A percentile compares a stretch with the other conserved stretches of the same genome.
phyloP scores from a whole-genome alignment of 2,329 filamentous ascomycete genomes.

The Beauveria rudraprayagi region DNA sequence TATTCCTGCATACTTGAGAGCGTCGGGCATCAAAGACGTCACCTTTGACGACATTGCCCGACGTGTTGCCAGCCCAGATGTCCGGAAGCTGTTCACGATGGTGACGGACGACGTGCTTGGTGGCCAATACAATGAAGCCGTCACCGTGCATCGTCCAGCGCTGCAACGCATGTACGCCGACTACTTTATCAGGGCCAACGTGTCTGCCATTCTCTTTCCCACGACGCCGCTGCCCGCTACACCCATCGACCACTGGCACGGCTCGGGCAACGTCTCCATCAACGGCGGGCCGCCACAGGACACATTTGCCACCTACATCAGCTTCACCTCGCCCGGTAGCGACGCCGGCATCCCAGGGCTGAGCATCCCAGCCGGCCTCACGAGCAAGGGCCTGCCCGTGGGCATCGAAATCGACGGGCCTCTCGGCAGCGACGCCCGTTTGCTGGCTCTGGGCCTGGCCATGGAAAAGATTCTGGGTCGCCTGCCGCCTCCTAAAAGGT shows the following conservation, averaged over 20 bases:
- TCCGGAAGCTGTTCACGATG: conserved; percentile 2
- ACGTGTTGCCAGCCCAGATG: conserved; percentile 13
- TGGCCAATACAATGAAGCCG: conserved; percentile 7
- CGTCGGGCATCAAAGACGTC: conserved; percentile 3
- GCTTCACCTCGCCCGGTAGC: conserved; percentile 13
- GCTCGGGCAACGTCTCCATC: conserved; percentile 14
- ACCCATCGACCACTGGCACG: conserved; percentile 11
- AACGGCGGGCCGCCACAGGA: conserved; percentile 13
- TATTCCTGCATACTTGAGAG: conserved; percentile 12
- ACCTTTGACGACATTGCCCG: conserved; percentile 5
- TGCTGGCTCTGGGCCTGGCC: conserved; percentile 13
- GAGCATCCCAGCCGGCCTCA: conserved; percentile 13
- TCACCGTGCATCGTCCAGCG: conserved; percentile 13
- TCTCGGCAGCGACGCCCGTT: conserved; percentile 11
- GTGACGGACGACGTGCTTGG: conserved; percentile 7
- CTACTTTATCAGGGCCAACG: conserved; percentile 9
- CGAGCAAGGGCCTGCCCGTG: conserved; percentile 9
- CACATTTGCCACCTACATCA: conserved; percentile 11
- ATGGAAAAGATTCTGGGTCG: conserved; percentile 13
- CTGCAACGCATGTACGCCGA: conserved; percentile 13
- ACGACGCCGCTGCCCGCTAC: conserved; percentile 15
- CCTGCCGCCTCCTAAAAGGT: conserved; percentile 11
- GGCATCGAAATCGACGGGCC: conserved; percentile 15
- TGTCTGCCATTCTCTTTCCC: conserved; percentile 14
- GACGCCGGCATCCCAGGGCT: conserved; percentile 15